Percentiles rank a stretch among this genome's conserved stretches.
Evolutionary conservation across 2,329 filamentous ascomycete genomes (phyloP).

Genomic region (Escovopsis sp.): DNA sequence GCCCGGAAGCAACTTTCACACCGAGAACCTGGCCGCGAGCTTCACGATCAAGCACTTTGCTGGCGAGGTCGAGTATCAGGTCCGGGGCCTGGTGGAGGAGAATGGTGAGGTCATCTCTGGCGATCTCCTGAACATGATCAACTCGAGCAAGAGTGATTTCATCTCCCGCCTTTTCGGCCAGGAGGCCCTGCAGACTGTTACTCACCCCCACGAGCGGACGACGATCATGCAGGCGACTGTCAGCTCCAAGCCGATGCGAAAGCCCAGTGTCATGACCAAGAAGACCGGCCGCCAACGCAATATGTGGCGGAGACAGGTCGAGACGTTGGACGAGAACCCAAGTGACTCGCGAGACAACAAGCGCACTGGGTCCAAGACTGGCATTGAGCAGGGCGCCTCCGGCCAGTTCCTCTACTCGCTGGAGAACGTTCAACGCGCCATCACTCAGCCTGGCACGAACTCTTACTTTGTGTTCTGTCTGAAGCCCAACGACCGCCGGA

Average conservation of each 20-base stretch:
- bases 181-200: slow-evolving; percentile 78
- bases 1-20: slow-evolving; percentile 79
- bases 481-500: slow-evolving; percentile 91
- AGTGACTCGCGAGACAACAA: slow-evolving; percentile 33
- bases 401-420: slow-evolving; percentile 82
- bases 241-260: slow-evolving; percentile 84
- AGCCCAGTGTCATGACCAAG: slow-evolving; percentile 80
- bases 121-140: slow-evolving; percentile 88
- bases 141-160: slow-evolving; percentile 75
- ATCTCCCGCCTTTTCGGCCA: slow-evolving; percentile 88
- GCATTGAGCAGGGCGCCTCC: slow-evolving; percentile 66
- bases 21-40: slow-evolving; percentile 60
- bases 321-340: slow-evolving; percentile 30
- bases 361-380: slow-evolving; percentile 9
- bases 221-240: slow-evolving; percentile 94
- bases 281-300: slow-evolving; percentile 38
- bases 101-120: slow-evolving; percentile 94
- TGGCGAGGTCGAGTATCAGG: slow-evolving; percentile 87
- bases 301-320: slow-evolving; percentile 23
- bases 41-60: slow-evolving; percentile 95
- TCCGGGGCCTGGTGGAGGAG: slow-evolving; percentile 78
- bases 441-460: slow-evolving; percentile 72
- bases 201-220: slow-evolving; percentile 80
- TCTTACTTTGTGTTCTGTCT: slow-evolving; percentile 94
- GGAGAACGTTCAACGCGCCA: slow-evolving; percentile 78